phyloP scores from a whole-genome alignment of 768 basidiomycete genomes.

The Boletellus sp. region DNA sequence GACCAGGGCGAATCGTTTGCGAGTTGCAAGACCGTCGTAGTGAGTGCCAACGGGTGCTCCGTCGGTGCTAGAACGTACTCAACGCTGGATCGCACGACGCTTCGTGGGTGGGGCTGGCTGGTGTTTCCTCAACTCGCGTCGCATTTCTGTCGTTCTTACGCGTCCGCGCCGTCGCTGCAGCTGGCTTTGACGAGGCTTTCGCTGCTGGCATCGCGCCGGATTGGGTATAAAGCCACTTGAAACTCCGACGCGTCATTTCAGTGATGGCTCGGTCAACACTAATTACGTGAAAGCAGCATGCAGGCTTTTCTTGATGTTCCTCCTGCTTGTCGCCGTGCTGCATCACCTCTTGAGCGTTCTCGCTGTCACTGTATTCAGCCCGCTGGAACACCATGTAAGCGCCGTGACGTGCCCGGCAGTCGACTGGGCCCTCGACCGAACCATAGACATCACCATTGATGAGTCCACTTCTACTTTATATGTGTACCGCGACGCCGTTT shows the following conservation, averaged over 20 bases:
- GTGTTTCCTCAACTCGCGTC: no score
- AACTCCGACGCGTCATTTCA: no score
- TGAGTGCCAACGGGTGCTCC: background rate
- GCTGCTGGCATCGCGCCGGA: no score
- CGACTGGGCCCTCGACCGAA: constrained; percentile 32
- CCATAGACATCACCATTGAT: constrained; percentile 46
- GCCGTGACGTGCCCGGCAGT: constrained; percentile 40
- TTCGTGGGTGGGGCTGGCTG: no score
- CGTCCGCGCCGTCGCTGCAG: no score
- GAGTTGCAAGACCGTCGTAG: no score
- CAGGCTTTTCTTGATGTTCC: constrained; percentile 6
- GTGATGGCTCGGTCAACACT: no score
- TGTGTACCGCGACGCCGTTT: background rate
- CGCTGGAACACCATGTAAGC: constrained; percentile 33
- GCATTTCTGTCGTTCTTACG: no score
- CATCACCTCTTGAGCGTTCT: background rate
- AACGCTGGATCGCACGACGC: background rate
- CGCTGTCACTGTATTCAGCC: constrained; percentile 32
- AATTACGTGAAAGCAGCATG: no score
- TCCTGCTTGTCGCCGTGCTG: background rate
- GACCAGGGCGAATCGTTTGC: no score
- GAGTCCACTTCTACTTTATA: constrained; percentile 20
- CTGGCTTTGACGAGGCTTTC: no score
- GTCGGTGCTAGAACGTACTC: background rate
- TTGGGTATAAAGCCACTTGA: no score